Percentiles rank a stretch among this genome's conserved stretches.
Evolutionary conservation across 371 early-diverging fungal species (phyloP).

Genomic region (Mucor sp.): DNA sequence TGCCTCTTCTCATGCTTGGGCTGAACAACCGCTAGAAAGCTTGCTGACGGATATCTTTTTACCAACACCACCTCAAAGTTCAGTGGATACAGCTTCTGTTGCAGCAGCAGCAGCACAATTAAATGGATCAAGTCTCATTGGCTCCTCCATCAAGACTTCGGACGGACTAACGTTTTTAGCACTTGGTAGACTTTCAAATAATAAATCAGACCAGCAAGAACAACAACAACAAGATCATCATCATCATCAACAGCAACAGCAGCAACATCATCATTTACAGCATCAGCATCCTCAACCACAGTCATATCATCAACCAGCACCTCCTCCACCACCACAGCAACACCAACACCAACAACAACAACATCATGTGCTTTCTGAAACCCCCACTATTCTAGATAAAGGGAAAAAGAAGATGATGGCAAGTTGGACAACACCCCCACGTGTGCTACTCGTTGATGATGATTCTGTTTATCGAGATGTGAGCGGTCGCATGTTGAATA

Average conservation of each 20-base stretch:
- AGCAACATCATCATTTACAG: background rate
- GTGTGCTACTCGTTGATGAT: conserved; percentile 79
- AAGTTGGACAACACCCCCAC: conserved; percentile 69
- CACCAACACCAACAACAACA: background rate
- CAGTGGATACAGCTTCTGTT: conserved; percentile 12
- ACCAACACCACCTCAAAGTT: conserved; percentile 11
- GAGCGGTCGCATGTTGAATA: conserved; percentile 62
- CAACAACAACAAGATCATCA: background rate
- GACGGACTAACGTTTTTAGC: conserved; percentile 17
- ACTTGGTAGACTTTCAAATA: conserved; percentile 12
- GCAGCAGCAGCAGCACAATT: conserved; percentile 21
- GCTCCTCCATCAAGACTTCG: conserved; percentile 18
- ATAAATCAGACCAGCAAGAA: background rate
- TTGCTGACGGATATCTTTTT: conserved; percentile 21
- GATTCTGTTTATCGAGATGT: conserved; percentile 70
- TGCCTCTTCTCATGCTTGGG: conserved; percentile 7
- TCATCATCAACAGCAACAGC: background rate
- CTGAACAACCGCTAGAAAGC: conserved; percentile 13
- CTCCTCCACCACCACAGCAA: background rate
- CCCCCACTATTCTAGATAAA: conserved; percentile 1
- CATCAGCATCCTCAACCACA: background rate
- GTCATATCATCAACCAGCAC: background rate
- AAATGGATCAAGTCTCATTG: conserved; percentile 17
- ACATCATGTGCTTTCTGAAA: background rate
- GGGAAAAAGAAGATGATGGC: conserved; percentile 30